Evolutionary conservation across 2,329 filamentous ascomycete genomes (phyloP).

Genomic region (Microdochium nivale): DNA sequence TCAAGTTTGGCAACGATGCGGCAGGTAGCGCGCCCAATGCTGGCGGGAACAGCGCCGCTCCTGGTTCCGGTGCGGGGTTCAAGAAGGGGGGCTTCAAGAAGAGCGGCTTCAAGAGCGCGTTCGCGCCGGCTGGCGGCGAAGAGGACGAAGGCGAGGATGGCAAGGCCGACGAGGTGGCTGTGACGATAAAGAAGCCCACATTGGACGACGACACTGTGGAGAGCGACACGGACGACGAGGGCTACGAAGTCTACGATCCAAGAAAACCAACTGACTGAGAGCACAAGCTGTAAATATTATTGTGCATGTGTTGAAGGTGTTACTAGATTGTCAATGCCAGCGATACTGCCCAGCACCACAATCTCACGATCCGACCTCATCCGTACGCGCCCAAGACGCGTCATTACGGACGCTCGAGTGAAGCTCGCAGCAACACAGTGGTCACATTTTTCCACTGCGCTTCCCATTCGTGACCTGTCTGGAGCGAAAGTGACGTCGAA

Average conservation of each 20-base stretch:
- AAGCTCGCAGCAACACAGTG: too few relatives aligned
- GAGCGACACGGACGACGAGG: constrained; percentile 62
- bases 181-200: constrained; percentile 13
- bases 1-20: constrained; percentile 44
- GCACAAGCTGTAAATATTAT: too few relatives aligned
- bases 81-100: constrained; percentile 73
- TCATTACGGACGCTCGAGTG: too few relatives aligned
- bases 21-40: constrained; percentile 9
- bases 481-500: too few relatives aligned
- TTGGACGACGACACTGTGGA: constrained; percentile 30
- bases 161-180: constrained; percentile 14
- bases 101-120: constrained; percentile 72
- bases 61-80: constrained; percentile 36
- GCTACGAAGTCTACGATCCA: constrained; percentile 60
- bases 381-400: not conserved
- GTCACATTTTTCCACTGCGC: too few relatives aligned
- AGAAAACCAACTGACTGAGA: constrained; percentile 51
- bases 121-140: constrained; percentile 44
- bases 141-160: constrained; percentile 6
- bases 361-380: not conserved
- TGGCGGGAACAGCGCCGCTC: constrained; percentile 17
- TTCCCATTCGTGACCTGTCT: too few relatives aligned
- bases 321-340: too few relatives aligned
- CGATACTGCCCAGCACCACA: too few relatives aligned
- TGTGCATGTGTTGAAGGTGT: not conserved